These are phyloP conservation scores for Ophiostoma novo-ulmi DNA, from an alignment of 2,329 filamentous ascomycete genomes.

Conservation along the genomic window DNA sequence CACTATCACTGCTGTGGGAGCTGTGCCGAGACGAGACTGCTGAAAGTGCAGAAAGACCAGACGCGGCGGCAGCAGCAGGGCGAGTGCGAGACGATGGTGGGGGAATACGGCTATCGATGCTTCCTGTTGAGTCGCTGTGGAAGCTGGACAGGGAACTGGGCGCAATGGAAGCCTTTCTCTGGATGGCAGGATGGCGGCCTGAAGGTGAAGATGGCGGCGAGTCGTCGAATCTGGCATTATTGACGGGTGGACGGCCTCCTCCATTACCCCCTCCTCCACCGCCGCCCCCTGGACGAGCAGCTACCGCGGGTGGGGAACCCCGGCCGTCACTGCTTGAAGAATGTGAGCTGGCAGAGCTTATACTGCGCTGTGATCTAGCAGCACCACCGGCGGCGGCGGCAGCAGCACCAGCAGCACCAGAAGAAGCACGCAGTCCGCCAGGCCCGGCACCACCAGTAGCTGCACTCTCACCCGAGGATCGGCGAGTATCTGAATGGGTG, in stretches of 20 bases:
- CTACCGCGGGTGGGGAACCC: not conserved
- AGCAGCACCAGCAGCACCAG: not conserved
- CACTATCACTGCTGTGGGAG: constrained; percentile 3
- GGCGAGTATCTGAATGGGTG: not conserved
- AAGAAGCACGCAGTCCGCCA: not conserved
- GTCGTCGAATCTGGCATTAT: constrained; percentile 5
- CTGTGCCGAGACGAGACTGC: not conserved
- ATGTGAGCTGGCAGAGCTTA: constrained; percentile 3
- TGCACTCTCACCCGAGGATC: not conserved
- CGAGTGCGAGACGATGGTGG: not conserved
- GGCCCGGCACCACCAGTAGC: not conserved
- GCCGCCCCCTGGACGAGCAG: not conserved
- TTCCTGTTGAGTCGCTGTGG: constrained; percentile 5
- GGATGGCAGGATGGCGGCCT: constrained; percentile 1
- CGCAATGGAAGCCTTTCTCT: not conserved
- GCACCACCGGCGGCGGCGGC: not conserved
- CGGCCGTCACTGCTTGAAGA: not conserved
- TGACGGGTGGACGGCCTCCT: not conserved
- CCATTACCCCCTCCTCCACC: not conserved
- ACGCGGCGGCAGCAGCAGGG: not conserved
- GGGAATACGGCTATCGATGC: not conserved
- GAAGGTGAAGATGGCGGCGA: constrained; percentile 1
- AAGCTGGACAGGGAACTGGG: not conserved
- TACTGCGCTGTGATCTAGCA: not conserved
- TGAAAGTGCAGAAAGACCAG: not conserved